These are phyloP conservation scores for Eucalyptus polybractea DNA, from an alignment of 345 rosid species.

Conservation along the genomic window DNA sequence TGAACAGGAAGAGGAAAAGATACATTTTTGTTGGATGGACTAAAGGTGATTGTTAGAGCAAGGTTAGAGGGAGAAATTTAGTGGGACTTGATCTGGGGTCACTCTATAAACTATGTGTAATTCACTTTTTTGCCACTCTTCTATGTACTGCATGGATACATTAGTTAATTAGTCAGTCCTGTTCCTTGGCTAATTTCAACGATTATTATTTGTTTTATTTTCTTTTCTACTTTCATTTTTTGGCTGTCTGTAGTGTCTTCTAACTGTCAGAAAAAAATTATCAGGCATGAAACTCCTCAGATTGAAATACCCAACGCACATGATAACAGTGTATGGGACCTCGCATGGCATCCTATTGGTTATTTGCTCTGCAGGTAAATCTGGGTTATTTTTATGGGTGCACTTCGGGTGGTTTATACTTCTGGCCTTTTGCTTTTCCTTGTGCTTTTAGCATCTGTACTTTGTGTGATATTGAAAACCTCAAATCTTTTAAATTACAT, in stretches of 20 bases:
- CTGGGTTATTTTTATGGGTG: not conserved
- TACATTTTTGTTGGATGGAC: not conserved
- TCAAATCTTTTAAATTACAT: not conserved
- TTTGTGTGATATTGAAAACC: not conserved
- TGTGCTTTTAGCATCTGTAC: not conserved
- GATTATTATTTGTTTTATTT: not conserved
- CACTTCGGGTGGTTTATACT: not conserved
- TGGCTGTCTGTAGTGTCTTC: not conserved
- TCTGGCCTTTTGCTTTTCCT: not conserved
- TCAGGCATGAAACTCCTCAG: conserved; percentile 95
- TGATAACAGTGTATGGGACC: conserved; percentile 94
- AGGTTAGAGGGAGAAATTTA: not conserved
- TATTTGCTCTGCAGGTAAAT: conserved; percentile 94
- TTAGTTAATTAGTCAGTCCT: not conserved
- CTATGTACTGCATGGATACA: not conserved
- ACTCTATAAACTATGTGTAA: not conserved
- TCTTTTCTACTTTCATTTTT: not conserved
- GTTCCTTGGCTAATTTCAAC: not conserved
- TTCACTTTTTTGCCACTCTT: not conserved
- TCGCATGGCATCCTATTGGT: conserved; percentile 98
- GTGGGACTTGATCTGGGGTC: not conserved
- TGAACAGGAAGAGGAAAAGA: not conserved
- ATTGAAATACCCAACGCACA: conserved; percentile 77
- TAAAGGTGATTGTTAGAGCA: not conserved
- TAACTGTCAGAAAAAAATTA: not conserved